Evolutionary conservation across 345 rosid species (phyloP).

Genomic region (Tarenaya hassleriana): DNA sequence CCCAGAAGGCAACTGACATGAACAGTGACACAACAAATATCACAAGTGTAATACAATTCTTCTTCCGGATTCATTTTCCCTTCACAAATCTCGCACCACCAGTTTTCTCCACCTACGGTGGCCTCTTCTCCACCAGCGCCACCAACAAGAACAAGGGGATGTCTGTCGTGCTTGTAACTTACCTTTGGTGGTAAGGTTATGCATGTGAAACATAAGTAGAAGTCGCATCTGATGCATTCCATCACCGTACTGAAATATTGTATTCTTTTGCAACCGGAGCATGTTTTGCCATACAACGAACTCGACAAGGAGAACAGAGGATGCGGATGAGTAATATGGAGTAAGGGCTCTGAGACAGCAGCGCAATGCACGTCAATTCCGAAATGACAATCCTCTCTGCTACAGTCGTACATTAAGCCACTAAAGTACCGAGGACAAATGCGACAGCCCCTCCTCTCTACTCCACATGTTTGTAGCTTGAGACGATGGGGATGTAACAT

Average conservation of each 20-base stretch:
- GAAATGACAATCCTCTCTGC: background rate
- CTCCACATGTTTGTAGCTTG: background rate
- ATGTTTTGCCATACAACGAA: background rate
- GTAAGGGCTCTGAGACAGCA: background rate
- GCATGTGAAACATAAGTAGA: background rate
- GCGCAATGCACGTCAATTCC: background rate
- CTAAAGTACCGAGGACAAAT: background rate
- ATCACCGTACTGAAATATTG: background rate
- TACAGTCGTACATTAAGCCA: background rate
- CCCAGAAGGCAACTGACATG: slow-evolving; percentile 15
- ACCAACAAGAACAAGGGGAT: background rate
- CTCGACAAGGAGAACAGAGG: background rate
- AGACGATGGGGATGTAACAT: background rate
- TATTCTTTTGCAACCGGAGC: background rate
- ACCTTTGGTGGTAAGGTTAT: slow-evolving; percentile 7
- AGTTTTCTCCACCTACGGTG: too few relatives aligned
- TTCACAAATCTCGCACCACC: slow-evolving; percentile 15
- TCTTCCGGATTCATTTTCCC: background rate
- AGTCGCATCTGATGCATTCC: slow-evolving; percentile 6
- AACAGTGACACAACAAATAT: slow-evolving; percentile 3
- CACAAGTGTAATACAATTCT: slow-evolving; percentile 10
- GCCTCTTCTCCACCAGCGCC: background rate
- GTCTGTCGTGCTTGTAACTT: slow-evolving; percentile 10
- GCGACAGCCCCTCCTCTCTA: background rate
- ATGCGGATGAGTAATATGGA: slow-evolving; percentile 6